phyloP scores from a whole-genome alignment of 352 stramenopile species.

The Phytophthora pisi region DNA sequence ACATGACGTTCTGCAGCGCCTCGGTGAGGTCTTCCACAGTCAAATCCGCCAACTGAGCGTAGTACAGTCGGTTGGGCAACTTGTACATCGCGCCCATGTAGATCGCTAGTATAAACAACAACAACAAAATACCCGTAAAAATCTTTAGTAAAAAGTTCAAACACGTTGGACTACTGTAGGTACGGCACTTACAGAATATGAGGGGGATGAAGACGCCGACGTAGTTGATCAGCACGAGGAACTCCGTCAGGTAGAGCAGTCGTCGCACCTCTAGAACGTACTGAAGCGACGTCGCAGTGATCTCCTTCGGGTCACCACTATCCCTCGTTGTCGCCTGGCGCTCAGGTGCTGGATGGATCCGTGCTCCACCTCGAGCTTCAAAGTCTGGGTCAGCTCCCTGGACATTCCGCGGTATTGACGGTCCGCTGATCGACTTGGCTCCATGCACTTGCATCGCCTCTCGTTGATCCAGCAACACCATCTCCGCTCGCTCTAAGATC shows the following conservation, averaged over 20 bases:
- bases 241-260: slow-evolving; percentile 38
- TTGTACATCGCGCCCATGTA: slow-evolving; percentile 31
- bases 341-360: slow-evolving; percentile 15
- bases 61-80: slow-evolving; percentile 31
- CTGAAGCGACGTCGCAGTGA: slow-evolving; percentile 1
- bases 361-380: slow-evolving; percentile 6
- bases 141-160: background rate
- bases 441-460: background rate
- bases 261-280: slow-evolving; percentile 22
- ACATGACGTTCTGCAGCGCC: slow-evolving; percentile 22
- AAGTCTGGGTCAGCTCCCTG: background rate
- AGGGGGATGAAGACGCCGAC: slow-evolving; percentile 40
- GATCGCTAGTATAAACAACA: slow-evolving; percentile 5
- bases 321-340: background rate
- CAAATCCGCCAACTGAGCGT: slow-evolving; percentile 26
- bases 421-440: background rate
- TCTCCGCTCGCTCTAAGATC: slow-evolving; percentile 17
- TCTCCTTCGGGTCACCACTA: background rate
- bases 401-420: background rate
- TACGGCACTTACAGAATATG: slow-evolving; percentile 29
- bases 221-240: slow-evolving; percentile 40
- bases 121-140: background rate
- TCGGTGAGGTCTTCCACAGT: slow-evolving; percentile 16
- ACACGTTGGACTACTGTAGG: background rate
- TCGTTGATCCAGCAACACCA: slow-evolving; percentile 12